Base-by-base conservation (phyloP, 2,329 filamentous ascomycete genomes). In the Neopestalotiopsis clavispora region DNA sequence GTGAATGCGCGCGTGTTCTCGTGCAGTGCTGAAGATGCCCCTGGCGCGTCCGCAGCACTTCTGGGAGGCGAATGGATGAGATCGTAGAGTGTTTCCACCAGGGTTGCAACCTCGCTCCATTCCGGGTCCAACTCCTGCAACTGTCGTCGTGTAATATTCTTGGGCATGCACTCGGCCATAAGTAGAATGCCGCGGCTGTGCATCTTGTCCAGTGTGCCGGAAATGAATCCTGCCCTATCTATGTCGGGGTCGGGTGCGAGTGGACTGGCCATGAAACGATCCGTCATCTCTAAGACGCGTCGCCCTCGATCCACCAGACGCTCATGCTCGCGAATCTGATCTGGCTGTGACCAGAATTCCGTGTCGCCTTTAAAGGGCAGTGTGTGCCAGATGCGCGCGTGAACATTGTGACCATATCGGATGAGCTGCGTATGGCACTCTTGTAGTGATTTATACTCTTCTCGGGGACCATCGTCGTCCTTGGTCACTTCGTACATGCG, bases 401-500 rank as follows among this genome's bases (percentile, higher is more conserved):
- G 60, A n/a, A 58, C 30, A 14, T 61, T 52, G 13, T 30, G 23
- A 17, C n/a, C 34, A 40, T 40, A 69, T 13, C 42, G 45, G 1
- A 63, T 14, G 13, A 62, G 30, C 10, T 32, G 1, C 2, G 58
- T 30, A 30, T 69, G 65, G 65, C 68, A 57, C 23, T 60, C 10
- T 9, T 42, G n/a, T 23, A 57, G 45, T 28, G 32, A 14, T 34
- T 60, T 12, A 49, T 66, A 56, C 32, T 38, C 42, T 30, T 67
- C 68, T 67, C 64, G 52, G 60, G 58, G 30, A 64, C 9, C 60
- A 71, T 61, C 62, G 67, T 52, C 40, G 13, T 34, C 38, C 42
- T 32, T 20, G n/a, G 38, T 65, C 12, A 52, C 28, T n/a, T 65
- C 38, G 6, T 32, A 52, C 34, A 65, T 23, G 23, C 28, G 62